These are phyloP conservation scores for Candida michaelii DNA, from an alignment of 805 yeast genomes.

Conservation along the genomic window DNA sequence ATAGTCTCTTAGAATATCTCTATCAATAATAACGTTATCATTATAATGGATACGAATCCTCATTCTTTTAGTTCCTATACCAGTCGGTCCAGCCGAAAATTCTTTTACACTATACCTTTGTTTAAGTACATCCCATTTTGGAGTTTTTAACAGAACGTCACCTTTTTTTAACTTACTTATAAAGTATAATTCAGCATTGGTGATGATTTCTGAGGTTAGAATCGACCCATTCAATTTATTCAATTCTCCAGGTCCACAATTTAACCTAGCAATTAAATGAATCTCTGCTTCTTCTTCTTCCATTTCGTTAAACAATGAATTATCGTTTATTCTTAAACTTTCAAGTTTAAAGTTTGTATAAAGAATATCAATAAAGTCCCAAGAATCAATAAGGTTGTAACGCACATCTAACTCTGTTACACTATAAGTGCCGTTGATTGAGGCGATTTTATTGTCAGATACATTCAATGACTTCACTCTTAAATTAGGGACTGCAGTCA, in stretches of 20 bases:
- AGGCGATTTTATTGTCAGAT: slow-evolving; percentile 12
- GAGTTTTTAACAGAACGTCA: slow-evolving; percentile 18
- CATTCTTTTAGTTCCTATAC: slow-evolving; percentile 13
- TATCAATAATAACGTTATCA: slow-evolving; percentile 10
- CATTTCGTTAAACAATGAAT: slow-evolving; percentile 46
- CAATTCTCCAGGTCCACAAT: slow-evolving; percentile 15
- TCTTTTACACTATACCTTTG: slow-evolving; percentile 31
- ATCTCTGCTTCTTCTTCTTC: slow-evolving; percentile 32
- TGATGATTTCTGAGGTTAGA: slow-evolving; percentile 47
- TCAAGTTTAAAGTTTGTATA: slow-evolving; percentile 39
- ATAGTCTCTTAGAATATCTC: slow-evolving; percentile 24
- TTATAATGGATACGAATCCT: slow-evolving; percentile 12
- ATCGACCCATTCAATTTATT: slow-evolving; percentile 58
- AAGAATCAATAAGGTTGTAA: slow-evolving; percentile 44
- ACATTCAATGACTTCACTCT: slow-evolving; percentile 6
- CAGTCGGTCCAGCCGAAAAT: neutral
- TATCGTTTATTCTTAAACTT: slow-evolving; percentile 50
- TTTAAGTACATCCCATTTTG: slow-evolving; percentile 46
- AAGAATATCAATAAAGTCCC: slow-evolving; percentile 47
- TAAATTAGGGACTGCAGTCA: slow-evolving; percentile 33
- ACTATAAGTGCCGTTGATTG: neutral
- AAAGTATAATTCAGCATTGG: slow-evolving; percentile 68
- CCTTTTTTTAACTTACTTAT: slow-evolving; percentile 47
- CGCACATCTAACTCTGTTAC: slow-evolving; percentile 47
- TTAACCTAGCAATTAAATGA: slow-evolving; percentile 47